phyloP scores from a whole-genome alignment of 345 rosid species.

The Clarkia xantiana region DNA sequence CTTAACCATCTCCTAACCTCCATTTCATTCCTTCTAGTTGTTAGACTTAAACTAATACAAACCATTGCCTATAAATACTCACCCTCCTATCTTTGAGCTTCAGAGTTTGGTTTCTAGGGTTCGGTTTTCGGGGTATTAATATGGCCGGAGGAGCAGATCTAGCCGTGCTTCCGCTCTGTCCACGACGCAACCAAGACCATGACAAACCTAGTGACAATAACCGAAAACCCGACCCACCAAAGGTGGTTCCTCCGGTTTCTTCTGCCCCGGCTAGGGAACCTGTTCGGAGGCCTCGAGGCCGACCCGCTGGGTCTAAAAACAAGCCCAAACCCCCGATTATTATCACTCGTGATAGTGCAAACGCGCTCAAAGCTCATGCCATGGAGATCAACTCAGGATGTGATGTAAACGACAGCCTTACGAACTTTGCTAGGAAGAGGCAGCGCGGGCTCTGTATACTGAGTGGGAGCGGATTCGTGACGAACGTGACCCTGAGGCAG shows the following conservation, averaged over 20 bases:
- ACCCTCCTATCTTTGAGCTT: constrained; percentile 7
- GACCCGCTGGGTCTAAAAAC: constrained; percentile 48
- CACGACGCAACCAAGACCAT: constrained; percentile 34
- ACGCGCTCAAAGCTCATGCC: constrained; percentile 18
- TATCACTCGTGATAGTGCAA: too few species aligned
- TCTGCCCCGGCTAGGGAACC: constrained; percentile 33
- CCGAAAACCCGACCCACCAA: constrained; percentile 21
- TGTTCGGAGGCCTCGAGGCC: constrained; percentile 64
- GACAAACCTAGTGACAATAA: constrained; percentile 23
- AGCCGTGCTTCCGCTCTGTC: constrained; percentile 25
- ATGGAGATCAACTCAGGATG: constrained; percentile 89
- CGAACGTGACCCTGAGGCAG: constrained; percentile 75
- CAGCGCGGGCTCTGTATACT: constrained; percentile 74
- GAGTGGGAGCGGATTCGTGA: constrained; percentile 74
- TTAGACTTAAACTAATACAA: constrained; percentile 28
- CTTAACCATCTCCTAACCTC: constrained; percentile 73
- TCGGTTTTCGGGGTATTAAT: constrained; percentile 8
- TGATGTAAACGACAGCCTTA: constrained; percentile 66
- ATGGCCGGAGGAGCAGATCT: constrained; percentile 18
- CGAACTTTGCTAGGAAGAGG: constrained; percentile 61
- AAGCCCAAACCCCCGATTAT: too few species aligned
- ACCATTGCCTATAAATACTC: constrained; percentile 42
- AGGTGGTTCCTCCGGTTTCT: constrained; percentile 45
- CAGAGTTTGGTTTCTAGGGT: constrained; percentile 2
- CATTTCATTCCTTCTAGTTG: constrained; percentile 52